phyloP scores from a whole-genome alignment of 2,329 filamentous ascomycete genomes.

The Ophiocordyceps sinensis region DNA sequence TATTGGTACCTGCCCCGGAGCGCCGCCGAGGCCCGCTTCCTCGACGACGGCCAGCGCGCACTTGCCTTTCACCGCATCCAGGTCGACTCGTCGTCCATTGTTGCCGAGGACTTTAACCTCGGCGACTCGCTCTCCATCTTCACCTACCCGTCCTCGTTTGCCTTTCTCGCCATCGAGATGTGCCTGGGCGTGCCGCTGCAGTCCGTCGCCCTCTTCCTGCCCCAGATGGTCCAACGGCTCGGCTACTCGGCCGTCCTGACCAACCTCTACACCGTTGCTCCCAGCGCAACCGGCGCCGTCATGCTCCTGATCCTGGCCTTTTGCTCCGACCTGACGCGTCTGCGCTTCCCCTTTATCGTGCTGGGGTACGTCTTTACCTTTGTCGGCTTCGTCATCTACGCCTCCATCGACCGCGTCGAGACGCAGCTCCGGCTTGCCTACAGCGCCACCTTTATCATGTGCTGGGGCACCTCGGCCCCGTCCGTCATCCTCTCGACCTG shows the following conservation, averaged over 20 bases:
- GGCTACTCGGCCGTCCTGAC: slow-evolving; percentile 40
- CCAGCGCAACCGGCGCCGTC: slow-evolving; percentile 59
- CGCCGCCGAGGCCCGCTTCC: slow-evolving; percentile 49
- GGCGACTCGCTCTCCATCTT: slow-evolving; percentile 37
- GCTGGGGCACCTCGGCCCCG: slow-evolving; percentile 62
- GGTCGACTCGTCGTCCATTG: slow-evolving; percentile 54
- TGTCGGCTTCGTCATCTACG: slow-evolving; percentile 66
- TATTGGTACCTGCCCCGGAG: slow-evolving; percentile 55
- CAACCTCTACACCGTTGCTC: slow-evolving; percentile 70
- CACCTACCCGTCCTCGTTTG: slow-evolving; percentile 30
- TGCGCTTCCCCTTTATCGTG: slow-evolving; percentile 61
- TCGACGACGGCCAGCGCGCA: slow-evolving; percentile 49
- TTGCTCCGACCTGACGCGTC: slow-evolving; percentile 47
- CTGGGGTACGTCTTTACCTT: slow-evolving; percentile 63
- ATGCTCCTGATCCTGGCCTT: slow-evolving; percentile 63
- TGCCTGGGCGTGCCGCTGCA: slow-evolving; percentile 46
- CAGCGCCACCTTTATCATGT: slow-evolving; percentile 71
- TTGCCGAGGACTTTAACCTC: slow-evolving; percentile 37
- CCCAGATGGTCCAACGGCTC: slow-evolving; percentile 37
- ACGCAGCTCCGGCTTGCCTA: slow-evolving; percentile 52
- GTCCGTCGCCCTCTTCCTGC: slow-evolving; percentile 37
- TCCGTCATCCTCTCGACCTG: slow-evolving; percentile 49
- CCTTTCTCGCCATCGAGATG: slow-evolving; percentile 38
- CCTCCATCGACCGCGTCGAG: slow-evolving; percentile 49
- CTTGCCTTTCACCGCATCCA: slow-evolving; percentile 63